phyloP scores from a whole-genome alignment of 768 basidiomycete genomes.

The Russula abietina region DNA sequence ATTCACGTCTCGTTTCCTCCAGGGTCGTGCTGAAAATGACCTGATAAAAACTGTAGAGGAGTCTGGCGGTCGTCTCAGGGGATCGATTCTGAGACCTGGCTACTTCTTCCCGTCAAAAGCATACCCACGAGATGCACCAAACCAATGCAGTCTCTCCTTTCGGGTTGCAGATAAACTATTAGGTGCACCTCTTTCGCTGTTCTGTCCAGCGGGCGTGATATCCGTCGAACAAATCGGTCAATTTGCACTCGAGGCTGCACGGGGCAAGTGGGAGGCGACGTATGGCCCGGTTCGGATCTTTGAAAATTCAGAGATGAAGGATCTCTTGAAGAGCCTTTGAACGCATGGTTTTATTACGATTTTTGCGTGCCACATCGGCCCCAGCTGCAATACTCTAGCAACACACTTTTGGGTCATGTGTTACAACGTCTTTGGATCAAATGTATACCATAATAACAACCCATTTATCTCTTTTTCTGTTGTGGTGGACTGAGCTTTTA shows the following conservation, averaged over 20 bases:
- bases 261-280: constrained; percentile 16
- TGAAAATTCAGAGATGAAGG: constrained; percentile 22
- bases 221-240: constrained; percentile 11
- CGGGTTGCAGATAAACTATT: constrained; percentile 16
- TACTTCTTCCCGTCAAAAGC: constrained; percentile 23
- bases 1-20: background rate
- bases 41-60: constrained; percentile 6
- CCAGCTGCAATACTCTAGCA: too few species aligned
- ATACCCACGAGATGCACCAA: constrained; percentile 19
- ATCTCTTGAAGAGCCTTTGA: background rate
- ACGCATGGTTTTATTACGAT: background rate
- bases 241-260: constrained; percentile 19
- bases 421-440: too few species aligned
- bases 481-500: background rate
- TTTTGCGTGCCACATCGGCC: background rate
- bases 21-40: constrained; percentile 24
- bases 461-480: too few species aligned
- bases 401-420: too few species aligned
- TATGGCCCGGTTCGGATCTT: constrained; percentile 6
- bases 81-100: constrained; percentile 19
- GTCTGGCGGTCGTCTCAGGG: constrained; percentile 15
- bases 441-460: too few species aligned
- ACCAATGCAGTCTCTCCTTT: constrained; percentile 9
- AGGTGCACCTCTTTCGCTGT: background rate
- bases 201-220: constrained; percentile 11